phyloP scores from a whole-genome alignment of 2,329 filamentous ascomycete species.

The Botryotinia convoluta region DNA sequence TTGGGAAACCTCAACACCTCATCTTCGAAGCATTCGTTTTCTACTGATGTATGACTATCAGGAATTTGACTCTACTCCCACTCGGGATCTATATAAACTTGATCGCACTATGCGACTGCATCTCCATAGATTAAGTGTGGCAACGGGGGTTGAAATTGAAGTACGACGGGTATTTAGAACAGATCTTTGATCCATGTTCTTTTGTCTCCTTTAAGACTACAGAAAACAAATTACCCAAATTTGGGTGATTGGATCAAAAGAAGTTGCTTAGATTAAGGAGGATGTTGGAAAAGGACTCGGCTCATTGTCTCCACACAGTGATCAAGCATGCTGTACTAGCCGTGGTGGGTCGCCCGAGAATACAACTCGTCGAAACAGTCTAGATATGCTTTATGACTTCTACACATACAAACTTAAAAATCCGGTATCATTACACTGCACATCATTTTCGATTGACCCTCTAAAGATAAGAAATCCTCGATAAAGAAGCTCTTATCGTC shows the following conservation, averaged over 20 bases:
- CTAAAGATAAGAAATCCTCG: background rate
- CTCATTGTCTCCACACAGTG: background rate
- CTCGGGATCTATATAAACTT: no score
- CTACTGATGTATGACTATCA: background rate
- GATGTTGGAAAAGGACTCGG: background rate
- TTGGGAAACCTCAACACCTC: background rate
- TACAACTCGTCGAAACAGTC: background rate
- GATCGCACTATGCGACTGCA: background rate
- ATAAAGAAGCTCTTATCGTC: constrained; percentile 7
- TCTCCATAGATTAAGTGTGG: background rate
- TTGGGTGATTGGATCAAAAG: background rate
- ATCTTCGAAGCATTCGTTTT: background rate
- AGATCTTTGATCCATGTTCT: background rate
- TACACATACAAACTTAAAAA: background rate
- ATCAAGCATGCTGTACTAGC: background rate
- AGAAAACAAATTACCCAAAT: background rate
- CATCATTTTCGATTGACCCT: background rate
- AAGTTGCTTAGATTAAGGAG: background rate
- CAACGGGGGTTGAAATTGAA: background rate
- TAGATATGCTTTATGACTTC: background rate
- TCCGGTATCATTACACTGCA: background rate
- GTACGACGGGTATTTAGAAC: background rate
- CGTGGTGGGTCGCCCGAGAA: background rate
- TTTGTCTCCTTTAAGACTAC: background rate
- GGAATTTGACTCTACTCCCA: background rate